Base-by-base conservation (phyloP, 176 grass and related monocot species). In the Rhynchospora breviuscula region DNA sequence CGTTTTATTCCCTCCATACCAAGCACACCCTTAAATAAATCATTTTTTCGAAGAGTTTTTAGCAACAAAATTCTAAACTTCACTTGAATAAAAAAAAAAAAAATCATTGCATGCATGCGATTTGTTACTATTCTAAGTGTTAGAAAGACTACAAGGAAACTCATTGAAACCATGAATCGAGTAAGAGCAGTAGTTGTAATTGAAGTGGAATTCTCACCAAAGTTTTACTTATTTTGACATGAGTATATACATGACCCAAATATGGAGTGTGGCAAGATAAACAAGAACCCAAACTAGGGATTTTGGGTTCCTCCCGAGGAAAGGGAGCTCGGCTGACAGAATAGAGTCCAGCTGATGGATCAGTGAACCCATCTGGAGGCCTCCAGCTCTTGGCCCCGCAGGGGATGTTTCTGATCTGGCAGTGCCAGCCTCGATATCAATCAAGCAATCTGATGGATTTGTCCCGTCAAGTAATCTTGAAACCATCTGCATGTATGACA, bases 201-300 rank as follows among this genome's bases (percentile, higher is more conserved):
- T 22, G 35, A 66, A 82, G 46, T n/a, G 13, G 51, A 56, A 61
- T 43, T 44, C 1, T 61, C 18, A 63, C 8, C 18, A 63, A 81
- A 66, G n/a, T 49, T 31, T 65, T 6, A 31, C 4, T 31, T 52
- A 77, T 26, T 53, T 65, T 3, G 92, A 91, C 3, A 82, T 81
- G 51, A 98, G 21, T 89, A 98, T 95, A 75, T 95, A 98, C 80
- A 93, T 7, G 52, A 93, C 92, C 96, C 96, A 98, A 8, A 98
- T 25, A 49, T 98, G 96, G 25, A 98, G 91, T 69, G 77, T 88
- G 40, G 90, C 59, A 60, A 95, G 73, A 80, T 98, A 98, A 59
- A 90, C 52, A 29, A 90, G 21, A 13, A 89, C 81, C 47, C 77
- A 91, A 69, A 93, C 33, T 82, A 91, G 91, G 0, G 91, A 90